These are phyloP conservation scores for Hansenula anomala DNA, from an alignment of 1,139 yeast species.

Conservation along the genomic window DNA sequence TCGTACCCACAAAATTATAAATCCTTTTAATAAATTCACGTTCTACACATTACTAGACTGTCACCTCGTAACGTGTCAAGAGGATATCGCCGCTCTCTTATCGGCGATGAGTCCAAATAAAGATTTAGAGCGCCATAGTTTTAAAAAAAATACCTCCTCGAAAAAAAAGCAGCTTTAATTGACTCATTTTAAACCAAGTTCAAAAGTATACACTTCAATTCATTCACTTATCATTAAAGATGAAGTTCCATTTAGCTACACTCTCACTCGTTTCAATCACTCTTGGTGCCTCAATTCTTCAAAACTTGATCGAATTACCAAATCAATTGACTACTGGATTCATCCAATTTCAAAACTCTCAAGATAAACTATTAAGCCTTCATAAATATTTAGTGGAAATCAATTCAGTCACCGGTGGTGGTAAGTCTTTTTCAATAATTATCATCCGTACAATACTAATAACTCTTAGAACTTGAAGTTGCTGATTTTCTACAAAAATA, in stretches of 20 bases:
- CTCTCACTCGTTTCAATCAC: slow-evolving; percentile 8
- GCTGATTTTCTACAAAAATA: slow-evolving; percentile 22
- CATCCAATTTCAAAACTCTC: slow-evolving; percentile 6
- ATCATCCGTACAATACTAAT: too few species aligned
- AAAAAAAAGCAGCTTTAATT: too few species aligned
- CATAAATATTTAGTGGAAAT: slow-evolving; percentile 21
- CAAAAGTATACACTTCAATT: too few species aligned
- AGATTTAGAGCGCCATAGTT: too few species aligned
- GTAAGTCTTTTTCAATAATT: not conserved
- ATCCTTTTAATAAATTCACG: too few species aligned
- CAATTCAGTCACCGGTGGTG: slow-evolving; percentile 10
- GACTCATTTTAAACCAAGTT: too few species aligned
- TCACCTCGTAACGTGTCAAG: too few species aligned
- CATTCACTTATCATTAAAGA: not conserved
- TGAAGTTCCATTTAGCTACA: slow-evolving; percentile 7
- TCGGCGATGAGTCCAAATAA: too few species aligned
- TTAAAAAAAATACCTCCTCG: too few species aligned
- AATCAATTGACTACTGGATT: not conserved
- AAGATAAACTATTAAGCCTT: slow-evolving; percentile 17
- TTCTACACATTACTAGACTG: too few species aligned
- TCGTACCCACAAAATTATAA: slow-evolving; percentile 4
- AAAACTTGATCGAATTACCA: not conserved
- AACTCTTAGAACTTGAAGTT: slow-evolving; percentile 5
- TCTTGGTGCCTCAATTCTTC: slow-evolving; percentile 10
- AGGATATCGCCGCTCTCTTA: too few species aligned